Conservation (phyloP, 305 asterid genomes). For the Fraxinus platypoda region DNA sequence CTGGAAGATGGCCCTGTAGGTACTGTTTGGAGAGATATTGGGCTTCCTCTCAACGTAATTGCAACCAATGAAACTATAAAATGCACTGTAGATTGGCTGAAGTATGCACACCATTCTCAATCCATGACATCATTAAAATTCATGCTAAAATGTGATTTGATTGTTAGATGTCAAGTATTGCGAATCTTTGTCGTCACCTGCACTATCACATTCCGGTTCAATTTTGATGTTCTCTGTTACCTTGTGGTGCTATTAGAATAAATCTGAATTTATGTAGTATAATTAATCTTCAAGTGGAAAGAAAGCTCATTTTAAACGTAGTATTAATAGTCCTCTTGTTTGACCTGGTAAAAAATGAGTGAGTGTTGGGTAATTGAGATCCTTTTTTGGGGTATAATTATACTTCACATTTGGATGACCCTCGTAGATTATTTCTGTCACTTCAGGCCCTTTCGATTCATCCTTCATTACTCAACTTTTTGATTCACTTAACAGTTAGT, state of each 20-base stretch:
- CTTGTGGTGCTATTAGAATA: background rate
- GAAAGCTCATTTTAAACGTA: background rate
- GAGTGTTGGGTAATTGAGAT: background rate
- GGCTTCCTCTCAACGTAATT: slow-evolving; percentile 48
- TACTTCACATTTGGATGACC: background rate
- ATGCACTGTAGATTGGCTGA: slow-evolving; percentile 80
- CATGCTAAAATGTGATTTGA: background rate
- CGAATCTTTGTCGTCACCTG: background rate
- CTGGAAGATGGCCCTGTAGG: slow-evolving; percentile 67
- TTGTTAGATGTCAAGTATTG: background rate
- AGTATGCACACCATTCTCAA: slow-evolving; percentile 46
- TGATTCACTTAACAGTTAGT: background rate
- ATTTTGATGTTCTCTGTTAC: background rate
- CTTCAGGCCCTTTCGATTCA: background rate
- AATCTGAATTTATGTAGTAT: background rate
- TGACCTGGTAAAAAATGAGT: background rate
- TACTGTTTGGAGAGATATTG: slow-evolving; percentile 61
- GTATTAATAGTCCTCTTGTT: background rate
- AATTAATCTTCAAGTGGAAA: background rate
- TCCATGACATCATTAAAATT: slow-evolving; percentile 10
- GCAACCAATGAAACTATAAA: slow-evolving; percentile 41
- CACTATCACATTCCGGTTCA: background rate
- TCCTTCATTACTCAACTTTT: background rate
- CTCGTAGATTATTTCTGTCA: background rate
- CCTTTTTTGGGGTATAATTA: background rate